A percentile compares a stretch with the other conserved stretches of the same genome.
These are phyloP conservation scores for Sugiyamaella chiloensis DNA, from an alignment of 805 yeast species.

Conservation along the genomic window DNA sequence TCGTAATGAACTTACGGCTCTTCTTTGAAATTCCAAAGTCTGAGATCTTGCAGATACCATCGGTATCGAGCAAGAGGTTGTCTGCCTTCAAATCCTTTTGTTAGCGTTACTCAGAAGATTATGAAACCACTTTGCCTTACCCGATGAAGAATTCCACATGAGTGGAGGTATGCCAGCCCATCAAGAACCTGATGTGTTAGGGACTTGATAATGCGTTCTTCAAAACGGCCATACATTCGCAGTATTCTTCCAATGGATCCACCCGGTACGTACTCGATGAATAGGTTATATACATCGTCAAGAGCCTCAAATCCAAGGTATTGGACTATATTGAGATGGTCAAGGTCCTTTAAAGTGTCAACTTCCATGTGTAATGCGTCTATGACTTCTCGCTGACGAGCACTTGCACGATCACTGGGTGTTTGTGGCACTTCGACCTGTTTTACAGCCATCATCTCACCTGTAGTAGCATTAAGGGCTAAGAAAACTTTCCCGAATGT, in stretches of 20 bases:
- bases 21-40: constrained; percentile 95
- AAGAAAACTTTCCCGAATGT: constrained; percentile 92
- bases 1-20: constrained; percentile 47
- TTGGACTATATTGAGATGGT: constrained; percentile 92
- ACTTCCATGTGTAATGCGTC: constrained; percentile 89
- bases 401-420: constrained; percentile 29
- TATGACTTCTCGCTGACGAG: constrained; percentile 52
- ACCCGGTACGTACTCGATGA: constrained; percentile 95
- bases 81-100: constrained; percentile 90
- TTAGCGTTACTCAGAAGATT: too few relatives aligned
- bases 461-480: constrained; percentile 91
- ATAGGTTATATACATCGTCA: constrained; percentile 72
- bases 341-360: constrained; percentile 87
- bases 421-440: constrained; percentile 72
- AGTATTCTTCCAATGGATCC: constrained; percentile 91
- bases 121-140: too few relatives aligned
- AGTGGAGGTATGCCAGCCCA: constrained; percentile 86
- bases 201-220: constrained; percentile 68
- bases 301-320: constrained; percentile 87
- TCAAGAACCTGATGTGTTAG: constrained; percentile 74
- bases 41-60: constrained; percentile 91
- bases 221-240: constrained; percentile 79
- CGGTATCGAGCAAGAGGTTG: constrained; percentile 79
- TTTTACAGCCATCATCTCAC: constrained; percentile 98
- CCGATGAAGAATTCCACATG: constrained; percentile 83